Percentiles rank a stretch among this genome's conserved stretches.
phyloP scores from a whole-genome alignment of 129 eudicot species.

The Deinandra increscens region DNA sequence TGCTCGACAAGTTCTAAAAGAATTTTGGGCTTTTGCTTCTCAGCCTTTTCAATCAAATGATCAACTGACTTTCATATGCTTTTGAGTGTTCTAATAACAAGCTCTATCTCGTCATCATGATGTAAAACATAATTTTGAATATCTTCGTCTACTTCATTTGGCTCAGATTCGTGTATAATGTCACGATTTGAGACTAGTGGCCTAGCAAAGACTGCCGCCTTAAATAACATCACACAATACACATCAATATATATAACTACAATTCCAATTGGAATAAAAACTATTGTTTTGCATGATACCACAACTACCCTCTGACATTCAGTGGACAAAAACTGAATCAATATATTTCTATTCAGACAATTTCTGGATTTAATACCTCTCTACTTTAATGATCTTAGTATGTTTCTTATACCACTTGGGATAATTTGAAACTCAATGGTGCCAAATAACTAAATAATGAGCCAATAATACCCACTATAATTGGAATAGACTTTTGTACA shows the following conservation, averaged over 20 bases:
- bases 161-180: not conserved
- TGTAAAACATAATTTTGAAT: not conserved
- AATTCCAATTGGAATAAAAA: not conserved
- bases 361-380: constrained; percentile 16
- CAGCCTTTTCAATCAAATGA: not conserved
- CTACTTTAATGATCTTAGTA: constrained; percentile 12
- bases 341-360: not conserved
- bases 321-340: not conserved
- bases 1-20: not conserved
- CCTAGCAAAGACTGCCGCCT: not conserved
- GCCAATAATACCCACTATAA: constrained; percentile 10
- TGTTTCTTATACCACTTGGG: not conserved
- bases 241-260: not conserved
- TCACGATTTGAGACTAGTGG: not conserved
- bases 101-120: not conserved
- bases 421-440: not conserved
- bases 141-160: too few relatives aligned
- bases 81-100: not conserved
- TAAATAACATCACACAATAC: not conserved
- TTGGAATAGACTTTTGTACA: not conserved
- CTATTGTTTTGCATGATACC: constrained; percentile 2
- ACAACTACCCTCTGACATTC: constrained; percentile 1
- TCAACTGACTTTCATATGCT: constrained; percentile 3
- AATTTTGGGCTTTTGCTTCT: not conserved
- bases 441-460: constrained; percentile 12